Evolutionary conservation across 805 yeast genomes (phyloP), one percentile per base, ranked within the genome.

Genomic region (Suhomyces tanzawaensis): DNA sequence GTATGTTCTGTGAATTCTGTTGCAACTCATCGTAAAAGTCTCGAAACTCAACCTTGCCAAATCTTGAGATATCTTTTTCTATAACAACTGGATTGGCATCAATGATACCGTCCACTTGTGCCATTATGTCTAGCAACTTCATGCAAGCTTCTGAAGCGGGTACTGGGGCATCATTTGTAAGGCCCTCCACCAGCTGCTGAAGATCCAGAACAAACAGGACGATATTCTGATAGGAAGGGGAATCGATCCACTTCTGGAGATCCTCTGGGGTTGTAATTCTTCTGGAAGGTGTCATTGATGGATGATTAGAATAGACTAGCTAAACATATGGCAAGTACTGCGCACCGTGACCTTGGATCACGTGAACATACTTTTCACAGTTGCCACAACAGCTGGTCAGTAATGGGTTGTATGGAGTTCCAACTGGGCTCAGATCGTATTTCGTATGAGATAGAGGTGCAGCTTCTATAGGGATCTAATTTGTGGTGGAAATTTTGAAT

Each of bases 41-140:
- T 31, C 83, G 69, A 60, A 91, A 93, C 58, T 93, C 98, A 7
- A 79, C 69, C 56, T 93, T 93, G 5, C 99, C 99, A 58, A 93
- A 93, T 40, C 99, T 69, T 7, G 95, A 82, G 1, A 69, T 58
- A 3, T 72, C 70, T 19, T 78, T 76, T 36, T 85, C 86, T 29
- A 75, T 64, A 0, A 67, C 58, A 0, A 95, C 89, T 0, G 97
- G 96, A 55, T 82, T 76, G 2, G 53, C 46, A 1, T 69, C 70
- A 1, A 84, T 71, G 0, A 77, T 55, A 0, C 24, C 40, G 2
- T 60, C 58, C 1, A 89, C 73, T 1, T 62, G 51, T n/a, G n/a
- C n/a, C n/a, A n/a, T n/a, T n/a, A n/a, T 24, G 8, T 70, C 71
- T 12, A 91, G 57, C 0, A 54, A 31, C 4, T 39, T 34, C 17